A percentile compares a stretch with the other conserved stretches of the same genome.
phyloP scores from a whole-genome alignment of 1,284 basidiomycete species.

The Porodaedalea pini region DNA sequence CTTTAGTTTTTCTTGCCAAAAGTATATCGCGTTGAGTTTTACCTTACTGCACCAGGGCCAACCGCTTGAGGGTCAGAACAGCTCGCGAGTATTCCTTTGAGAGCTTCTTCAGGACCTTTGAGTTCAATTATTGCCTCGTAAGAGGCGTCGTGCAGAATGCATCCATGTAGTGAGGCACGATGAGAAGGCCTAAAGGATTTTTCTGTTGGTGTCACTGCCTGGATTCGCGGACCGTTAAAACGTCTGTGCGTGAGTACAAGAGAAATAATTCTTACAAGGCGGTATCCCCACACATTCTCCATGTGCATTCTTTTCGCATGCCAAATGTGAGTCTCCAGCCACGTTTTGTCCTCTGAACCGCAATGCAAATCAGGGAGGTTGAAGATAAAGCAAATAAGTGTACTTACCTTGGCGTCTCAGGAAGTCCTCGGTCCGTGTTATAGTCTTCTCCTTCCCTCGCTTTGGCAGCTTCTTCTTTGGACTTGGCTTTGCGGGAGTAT shows the following conservation, averaged over 20 bases:
- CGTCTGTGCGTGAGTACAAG: neutral
- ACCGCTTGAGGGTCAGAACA: conserved; percentile 63
- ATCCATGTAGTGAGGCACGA: conserved; percentile 77
- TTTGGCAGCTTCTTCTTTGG: conserved; percentile 49
- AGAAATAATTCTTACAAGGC: conserved; percentile 50
- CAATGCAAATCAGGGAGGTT: conserved; percentile 12
- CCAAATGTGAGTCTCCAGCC: conserved; percentile 94
- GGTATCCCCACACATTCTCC: conserved; percentile 86
- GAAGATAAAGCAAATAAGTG: neutral
- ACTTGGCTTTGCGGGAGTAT: conserved; percentile 60
- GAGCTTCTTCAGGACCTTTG: conserved; percentile 51
- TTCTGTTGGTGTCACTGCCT: conserved; percentile 81
- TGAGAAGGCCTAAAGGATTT: conserved; percentile 88
- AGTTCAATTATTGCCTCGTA: conserved; percentile 78
- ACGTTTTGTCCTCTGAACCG: conserved; percentile 67
- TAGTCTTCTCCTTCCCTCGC: conserved; percentile 51
- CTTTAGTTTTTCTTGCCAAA: neutral
- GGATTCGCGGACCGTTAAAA: neutral
- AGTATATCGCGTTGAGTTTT: conserved; percentile 6
- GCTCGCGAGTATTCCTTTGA: conserved; percentile 51
- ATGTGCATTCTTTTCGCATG: conserved; percentile 94
- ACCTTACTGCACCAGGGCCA: conserved; percentile 58
- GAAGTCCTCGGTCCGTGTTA: conserved; percentile 51
- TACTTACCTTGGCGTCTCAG: conserved; percentile 62
- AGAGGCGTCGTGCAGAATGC: conserved; percentile 84